Evolutionary conservation across 2,329 filamentous ascomycete genomes (phyloP), one percentile per base, ranked within the genome.

Genomic region (Exophiala xenobiotica): DNA sequence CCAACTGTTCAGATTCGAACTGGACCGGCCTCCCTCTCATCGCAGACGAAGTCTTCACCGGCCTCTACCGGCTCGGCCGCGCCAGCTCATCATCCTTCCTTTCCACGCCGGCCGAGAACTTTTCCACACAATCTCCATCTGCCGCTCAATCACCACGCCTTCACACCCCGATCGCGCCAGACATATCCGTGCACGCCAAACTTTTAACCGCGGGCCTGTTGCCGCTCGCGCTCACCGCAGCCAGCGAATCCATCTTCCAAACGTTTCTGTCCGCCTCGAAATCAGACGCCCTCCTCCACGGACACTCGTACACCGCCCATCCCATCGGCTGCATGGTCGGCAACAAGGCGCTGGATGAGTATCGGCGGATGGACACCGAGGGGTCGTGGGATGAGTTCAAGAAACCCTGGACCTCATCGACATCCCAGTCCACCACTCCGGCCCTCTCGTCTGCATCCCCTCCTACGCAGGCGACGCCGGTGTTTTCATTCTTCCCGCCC

Each of bases 11-110:
- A 6, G 58, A 72, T 11, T 63, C 61, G 6, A 58, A 72, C 23
- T 95, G 89, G 89, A 75, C 76, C 1, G 88, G 89, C 2, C 78
- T 95, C 3, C 89, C 90, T 0, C 73, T 95, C 31, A 76, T 95
- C 60, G 89, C 90, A 58, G 89, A 95, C 64, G 90, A 95, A 65
- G 89, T 95, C 27, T 95, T 95, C 69, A 92, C 88, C 0, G 89
- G 89, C 1, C 74, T 95, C 3, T 91, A 91, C 66, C 87, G 90
- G 9, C 81, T 95, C 0, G 89, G 90, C 2, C 80, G 83, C 31
- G 82, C 85, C 64, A 83, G 80, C 1, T 78, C 88, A 0, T 81
- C 86, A 0, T 84, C 83, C 0, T 87, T 92, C 67, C 78, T 95
- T 2, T 45, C 51, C 16, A 40, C 37, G 6, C 31, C 53, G 1